A percentile compares a stretch with the other conserved stretches of the same genome.
These are phyloP conservation scores for Graphiopsis chlorocephala DNA, from an alignment of 2,329 filamentous ascomycete species.

Conservation along the genomic window DNA sequence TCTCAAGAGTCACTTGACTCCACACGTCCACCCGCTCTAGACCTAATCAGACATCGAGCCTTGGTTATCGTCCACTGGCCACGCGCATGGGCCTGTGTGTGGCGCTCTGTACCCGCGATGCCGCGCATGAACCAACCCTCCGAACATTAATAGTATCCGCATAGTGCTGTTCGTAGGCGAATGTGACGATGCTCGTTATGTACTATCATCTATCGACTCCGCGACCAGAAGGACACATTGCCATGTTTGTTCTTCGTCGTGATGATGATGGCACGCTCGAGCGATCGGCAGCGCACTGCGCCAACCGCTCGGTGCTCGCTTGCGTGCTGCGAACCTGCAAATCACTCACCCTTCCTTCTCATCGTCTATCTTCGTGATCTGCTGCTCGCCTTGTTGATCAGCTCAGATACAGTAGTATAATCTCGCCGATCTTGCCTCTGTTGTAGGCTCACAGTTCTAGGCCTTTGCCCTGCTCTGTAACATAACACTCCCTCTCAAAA, in stretches of 20 bases:
- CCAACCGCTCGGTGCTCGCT: constrained; percentile 3
- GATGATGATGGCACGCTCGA: not conserved
- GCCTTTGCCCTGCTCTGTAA: not conserved
- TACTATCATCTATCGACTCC: not conserved
- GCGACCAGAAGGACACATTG: not conserved
- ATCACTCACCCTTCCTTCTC: not conserved
- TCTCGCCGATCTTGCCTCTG: not conserved
- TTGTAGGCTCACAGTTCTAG: not conserved
- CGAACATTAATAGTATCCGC: constrained; percentile 1
- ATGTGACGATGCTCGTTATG: constrained; percentile 1
- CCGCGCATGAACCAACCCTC: constrained; percentile 5
- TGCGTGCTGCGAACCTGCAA: constrained; percentile 11
- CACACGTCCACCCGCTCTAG: not conserved
- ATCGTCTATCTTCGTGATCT: constrained; percentile 4
- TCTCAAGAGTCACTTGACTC: constrained; percentile 5
- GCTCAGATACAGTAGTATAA: not conserved
- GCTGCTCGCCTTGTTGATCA: not conserved
- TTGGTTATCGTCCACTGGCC: constrained; percentile 5
- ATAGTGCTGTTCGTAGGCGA: not conserved
- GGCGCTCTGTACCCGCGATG: constrained; percentile 1
- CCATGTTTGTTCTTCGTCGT: not conserved
- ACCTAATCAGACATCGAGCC: not conserved
- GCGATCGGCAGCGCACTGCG: not conserved
- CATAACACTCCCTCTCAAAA: not conserved
- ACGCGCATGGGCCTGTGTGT: constrained; percentile 9